A percentile compares a stretch with the other conserved stretches of the same genome.
phyloP scores from a whole-genome alignment of 495 filamentous ascomycete species.

The Gamarada debralockiae region DNA sequence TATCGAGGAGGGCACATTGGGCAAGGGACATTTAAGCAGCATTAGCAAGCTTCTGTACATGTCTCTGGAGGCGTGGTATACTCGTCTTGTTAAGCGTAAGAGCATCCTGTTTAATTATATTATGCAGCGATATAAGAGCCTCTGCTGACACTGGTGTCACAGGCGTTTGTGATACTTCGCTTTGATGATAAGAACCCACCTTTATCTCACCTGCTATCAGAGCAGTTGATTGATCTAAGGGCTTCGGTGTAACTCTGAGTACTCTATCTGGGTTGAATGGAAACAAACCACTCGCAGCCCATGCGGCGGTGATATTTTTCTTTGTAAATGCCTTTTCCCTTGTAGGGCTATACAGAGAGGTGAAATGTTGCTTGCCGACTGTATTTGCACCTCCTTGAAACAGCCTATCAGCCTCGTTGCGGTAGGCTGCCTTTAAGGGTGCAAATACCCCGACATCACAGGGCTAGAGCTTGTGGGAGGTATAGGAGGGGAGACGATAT shows the following conservation, averaged over 20 bases:
- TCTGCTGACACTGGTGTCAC: constrained; percentile 18
- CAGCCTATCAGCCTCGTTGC: constrained; percentile 23
- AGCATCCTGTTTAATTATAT: constrained; percentile 28
- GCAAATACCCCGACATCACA: constrained; percentile 22
- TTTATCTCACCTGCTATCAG: constrained; percentile 20
- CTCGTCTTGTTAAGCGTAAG: constrained; percentile 24
- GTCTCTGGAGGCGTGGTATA: constrained; percentile 22
- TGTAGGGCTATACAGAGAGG: constrained; percentile 30
- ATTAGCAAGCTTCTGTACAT: constrained; percentile 21
- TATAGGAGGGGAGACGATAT: constrained; percentile 29
- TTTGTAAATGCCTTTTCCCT: constrained; percentile 27
- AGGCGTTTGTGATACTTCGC: constrained; percentile 27
- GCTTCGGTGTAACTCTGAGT: constrained; percentile 26
- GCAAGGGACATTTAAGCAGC: constrained; percentile 30
- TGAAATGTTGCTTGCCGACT: constrained; percentile 33
- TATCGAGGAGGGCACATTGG: constrained; percentile 24
- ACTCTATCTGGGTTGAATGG: constrained; percentile 33
- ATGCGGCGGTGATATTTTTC: constrained; percentile 32
- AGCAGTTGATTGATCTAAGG: constrained; percentile 22
- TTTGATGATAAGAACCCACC: constrained; percentile 23
- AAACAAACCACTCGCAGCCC: constrained; percentile 28
- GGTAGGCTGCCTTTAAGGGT: constrained; percentile 26
- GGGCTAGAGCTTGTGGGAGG: constrained; percentile 27
- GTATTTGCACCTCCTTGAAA: constrained; percentile 24
- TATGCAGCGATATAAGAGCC: constrained; percentile 23